A percentile compares a stretch with the other conserved stretches of the same genome.
phyloP scores from a whole-genome alignment of 257 asterid species.

The Sherardia arvensis region DNA sequence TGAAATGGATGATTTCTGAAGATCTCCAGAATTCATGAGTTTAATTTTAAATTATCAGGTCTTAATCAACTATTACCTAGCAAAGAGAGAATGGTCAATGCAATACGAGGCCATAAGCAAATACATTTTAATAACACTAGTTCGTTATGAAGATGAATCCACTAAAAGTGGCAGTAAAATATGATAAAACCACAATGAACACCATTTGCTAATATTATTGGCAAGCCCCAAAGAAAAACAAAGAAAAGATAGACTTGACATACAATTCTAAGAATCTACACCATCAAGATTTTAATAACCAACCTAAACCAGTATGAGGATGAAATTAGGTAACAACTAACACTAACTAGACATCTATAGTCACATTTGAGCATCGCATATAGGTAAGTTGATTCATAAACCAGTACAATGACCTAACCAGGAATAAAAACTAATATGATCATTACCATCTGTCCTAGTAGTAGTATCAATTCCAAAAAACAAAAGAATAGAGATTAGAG shows the following conservation, averaged over 20 bases:
- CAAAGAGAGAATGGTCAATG: slow-evolving; percentile 2
- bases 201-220: neutral
- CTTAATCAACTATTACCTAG: slow-evolving; percentile 3
- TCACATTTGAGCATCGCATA: neutral
- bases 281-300: neutral
- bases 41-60: slow-evolving; percentile 8
- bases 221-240: neutral
- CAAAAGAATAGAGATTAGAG: too few relatives aligned
- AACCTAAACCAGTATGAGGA: neutral
- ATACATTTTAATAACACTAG: neutral
- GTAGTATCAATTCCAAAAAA: too few relatives aligned
- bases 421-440: too few relatives aligned
- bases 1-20: too few relatives aligned
- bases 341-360: neutral
- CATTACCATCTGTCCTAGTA: neutral
- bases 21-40: too few relatives aligned
- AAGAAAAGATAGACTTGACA: neutral
- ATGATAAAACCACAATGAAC: neutral
- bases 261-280: neutral
- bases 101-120: neutral
- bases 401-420: neutral
- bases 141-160: neutral
- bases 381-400: neutral
- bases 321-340: neutral
- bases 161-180: neutral